Evolutionary conservation across 345 rosid genomes (phyloP).

Genomic region (Raphanus sativus): DNA sequence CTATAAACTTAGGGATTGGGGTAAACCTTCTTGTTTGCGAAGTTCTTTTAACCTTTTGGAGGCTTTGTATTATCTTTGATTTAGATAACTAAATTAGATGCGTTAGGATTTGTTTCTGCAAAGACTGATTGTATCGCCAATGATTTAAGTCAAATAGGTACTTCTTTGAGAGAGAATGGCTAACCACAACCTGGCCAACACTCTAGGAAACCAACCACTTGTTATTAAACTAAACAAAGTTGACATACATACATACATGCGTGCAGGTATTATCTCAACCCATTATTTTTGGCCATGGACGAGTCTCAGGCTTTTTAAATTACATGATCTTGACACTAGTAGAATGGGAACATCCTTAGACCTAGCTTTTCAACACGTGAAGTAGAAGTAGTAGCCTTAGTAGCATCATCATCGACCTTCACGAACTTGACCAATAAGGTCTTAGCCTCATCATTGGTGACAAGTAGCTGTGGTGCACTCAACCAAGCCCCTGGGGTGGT

Average conservation of each 20-base stretch:
- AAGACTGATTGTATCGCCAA: no score
- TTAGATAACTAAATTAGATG: no score
- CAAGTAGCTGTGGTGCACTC: not conserved
- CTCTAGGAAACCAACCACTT: no score
- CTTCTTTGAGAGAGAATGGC: no score
- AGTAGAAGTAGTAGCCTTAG: not conserved
- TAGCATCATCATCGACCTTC: not conserved
- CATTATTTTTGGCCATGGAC: conserved; percentile 19
- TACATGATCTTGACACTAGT: not conserved
- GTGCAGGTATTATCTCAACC: conserved; percentile 16
- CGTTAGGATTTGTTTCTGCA: no score
- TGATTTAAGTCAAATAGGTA: no score
- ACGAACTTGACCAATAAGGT: not conserved
- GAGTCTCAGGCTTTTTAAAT: conserved; percentile 1
- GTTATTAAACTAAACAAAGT: no score
- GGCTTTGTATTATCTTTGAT: no score
- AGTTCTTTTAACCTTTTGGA: no score
- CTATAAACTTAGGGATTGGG: no score
- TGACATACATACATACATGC: not conserved
- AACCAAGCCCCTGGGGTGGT: not conserved
- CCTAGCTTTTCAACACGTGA: conserved; percentile 13
- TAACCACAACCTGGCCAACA: no score
- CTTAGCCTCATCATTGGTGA: not conserved
- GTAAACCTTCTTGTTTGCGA: no score
- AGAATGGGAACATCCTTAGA: conserved; percentile 16